phyloP scores from a whole-genome alignment of 1,284 basidiomycete species.

The Lignosus rhinocerotis region DNA sequence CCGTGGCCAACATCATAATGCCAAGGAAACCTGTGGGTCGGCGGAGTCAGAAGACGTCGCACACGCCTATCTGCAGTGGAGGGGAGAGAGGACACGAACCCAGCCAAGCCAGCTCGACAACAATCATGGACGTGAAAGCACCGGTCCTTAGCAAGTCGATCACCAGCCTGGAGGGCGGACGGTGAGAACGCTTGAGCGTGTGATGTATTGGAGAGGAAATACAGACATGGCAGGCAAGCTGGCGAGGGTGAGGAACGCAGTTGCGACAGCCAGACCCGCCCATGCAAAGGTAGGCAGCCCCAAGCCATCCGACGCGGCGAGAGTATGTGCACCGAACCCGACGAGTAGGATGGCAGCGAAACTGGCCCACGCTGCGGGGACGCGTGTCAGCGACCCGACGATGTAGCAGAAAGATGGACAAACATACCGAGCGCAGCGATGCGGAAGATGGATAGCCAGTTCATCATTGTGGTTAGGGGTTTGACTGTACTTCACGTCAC shows the following conservation, averaged over 20 bases:
- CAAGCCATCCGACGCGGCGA: constrained; percentile 1
- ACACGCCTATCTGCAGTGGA: too few species aligned
- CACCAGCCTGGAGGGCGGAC: constrained; percentile 14
- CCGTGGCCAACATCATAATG: constrained; percentile 20
- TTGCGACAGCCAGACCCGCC: constrained; percentile 25
- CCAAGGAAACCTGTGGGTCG: constrained; percentile 19
- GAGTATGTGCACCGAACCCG: constrained; percentile 16
- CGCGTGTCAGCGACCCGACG: background rate
- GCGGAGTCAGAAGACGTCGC: background rate
- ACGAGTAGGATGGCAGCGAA: constrained; percentile 16
- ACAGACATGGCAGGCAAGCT: constrained; percentile 27
- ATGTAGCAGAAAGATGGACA: background rate
- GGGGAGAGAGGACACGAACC: constrained; percentile 12
- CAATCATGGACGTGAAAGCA: constrained; percentile 30
- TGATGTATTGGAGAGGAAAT: background rate
- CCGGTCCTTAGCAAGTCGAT: constrained; percentile 23
- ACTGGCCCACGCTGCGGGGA: constrained; percentile 3
- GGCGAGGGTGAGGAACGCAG: constrained; percentile 21
- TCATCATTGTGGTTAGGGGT: constrained; percentile 11
- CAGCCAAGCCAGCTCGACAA: constrained; percentile 28
- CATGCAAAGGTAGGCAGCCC: constrained; percentile 19
- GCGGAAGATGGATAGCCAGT: constrained; percentile 14
- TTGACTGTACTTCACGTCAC: background rate
- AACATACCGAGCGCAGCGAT: constrained; percentile 11
- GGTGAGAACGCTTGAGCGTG: background rate